Evolutionary conservation across 495 filamentous ascomycete genomes (phyloP).

Genomic region (Filosporella fistucella): DNA sequence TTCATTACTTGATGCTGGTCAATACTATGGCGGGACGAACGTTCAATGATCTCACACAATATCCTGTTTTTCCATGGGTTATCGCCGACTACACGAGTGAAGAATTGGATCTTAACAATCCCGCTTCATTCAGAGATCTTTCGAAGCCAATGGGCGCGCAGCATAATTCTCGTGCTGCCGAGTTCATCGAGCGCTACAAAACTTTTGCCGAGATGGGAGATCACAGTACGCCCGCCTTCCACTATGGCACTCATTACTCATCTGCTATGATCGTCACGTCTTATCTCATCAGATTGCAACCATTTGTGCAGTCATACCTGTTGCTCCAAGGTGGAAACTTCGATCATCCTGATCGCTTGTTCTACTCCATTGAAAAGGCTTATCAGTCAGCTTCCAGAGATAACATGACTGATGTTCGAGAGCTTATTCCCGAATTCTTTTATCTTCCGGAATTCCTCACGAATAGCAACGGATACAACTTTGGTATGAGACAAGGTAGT

Average conservation of each 20-base stretch:
- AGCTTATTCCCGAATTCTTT: constrained; percentile 95
- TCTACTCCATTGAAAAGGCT: constrained; percentile 87
- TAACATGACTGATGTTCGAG: constrained; percentile 89
- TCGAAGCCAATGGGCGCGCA: constrained; percentile 98
- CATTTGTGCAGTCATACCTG: constrained; percentile 95
- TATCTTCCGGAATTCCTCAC: constrained; percentile 90
- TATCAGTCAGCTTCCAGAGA: constrained; percentile 87
- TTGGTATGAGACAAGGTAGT: constrained; percentile 77
- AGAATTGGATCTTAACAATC: constrained; percentile 83
- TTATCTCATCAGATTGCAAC: constrained; percentile 90
- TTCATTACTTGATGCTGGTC: constrained; percentile 96
- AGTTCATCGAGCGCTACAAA: constrained; percentile 78
- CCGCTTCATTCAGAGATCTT: constrained; percentile 81
- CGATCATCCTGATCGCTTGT: constrained; percentile 91
- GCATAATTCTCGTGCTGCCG: constrained; percentile 62
- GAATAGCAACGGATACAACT: constrained; percentile 91
- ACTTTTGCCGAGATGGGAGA: constrained; percentile 91
- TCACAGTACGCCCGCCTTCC: constrained; percentile 69
- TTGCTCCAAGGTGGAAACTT: constrained; percentile 95
- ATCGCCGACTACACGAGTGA: constrained; percentile 94
- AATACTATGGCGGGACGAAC: constrained; percentile 96
- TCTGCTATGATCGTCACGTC: constrained; percentile 98
- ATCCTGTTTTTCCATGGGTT: constrained; percentile 97
- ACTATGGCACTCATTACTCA: constrained; percentile 98
- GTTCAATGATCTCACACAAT: constrained; percentile 97